A percentile compares a stretch with the other conserved stretches of the same genome.
phyloP scores from a whole-genome alignment of 2,329 filamentous ascomycete species.

The Leptographium galeiforme region DNA sequence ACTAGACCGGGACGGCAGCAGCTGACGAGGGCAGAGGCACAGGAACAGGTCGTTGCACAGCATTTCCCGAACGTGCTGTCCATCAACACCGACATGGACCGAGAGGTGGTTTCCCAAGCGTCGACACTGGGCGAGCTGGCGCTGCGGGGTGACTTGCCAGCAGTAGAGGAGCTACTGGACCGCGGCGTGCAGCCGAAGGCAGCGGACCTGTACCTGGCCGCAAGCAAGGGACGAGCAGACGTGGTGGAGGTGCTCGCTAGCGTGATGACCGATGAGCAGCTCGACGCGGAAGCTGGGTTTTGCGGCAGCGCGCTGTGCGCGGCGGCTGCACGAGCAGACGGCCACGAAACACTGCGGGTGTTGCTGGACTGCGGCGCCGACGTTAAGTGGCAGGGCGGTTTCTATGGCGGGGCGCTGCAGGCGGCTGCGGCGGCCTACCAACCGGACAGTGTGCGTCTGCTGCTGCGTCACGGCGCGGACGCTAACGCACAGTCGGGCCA shows the following conservation, averaged over 20 bases:
- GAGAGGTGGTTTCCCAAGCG: neutral
- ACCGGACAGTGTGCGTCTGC: neutral
- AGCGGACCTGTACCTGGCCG: neutral
- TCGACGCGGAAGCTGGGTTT: neutral
- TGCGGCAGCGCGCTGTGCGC: neutral
- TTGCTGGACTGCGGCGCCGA: neutral
- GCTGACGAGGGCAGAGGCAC: too few species aligned
- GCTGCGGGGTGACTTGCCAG: too few species aligned
- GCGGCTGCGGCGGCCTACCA: neutral
- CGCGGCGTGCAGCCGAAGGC: too few species aligned
- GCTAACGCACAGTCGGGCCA: neutral
- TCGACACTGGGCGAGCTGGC: neutral
- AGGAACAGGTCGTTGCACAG: too few species aligned
- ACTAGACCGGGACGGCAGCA: too few species aligned
- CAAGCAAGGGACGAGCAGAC: neutral
- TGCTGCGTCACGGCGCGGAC: neutral
- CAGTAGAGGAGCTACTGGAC: too few species aligned
- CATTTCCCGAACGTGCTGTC: too few species aligned
- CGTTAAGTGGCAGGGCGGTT: neutral
- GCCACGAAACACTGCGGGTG: constrained; percentile 24
- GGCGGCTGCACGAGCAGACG: neutral
- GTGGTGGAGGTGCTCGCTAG: neutral
- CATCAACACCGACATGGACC: neutral
- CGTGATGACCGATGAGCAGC: neutral
- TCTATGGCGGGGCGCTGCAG: neutral